These are phyloP conservation scores for Flueggea neowawraea DNA, from an alignment of 441 rosid species.

Conservation along the genomic window DNA sequence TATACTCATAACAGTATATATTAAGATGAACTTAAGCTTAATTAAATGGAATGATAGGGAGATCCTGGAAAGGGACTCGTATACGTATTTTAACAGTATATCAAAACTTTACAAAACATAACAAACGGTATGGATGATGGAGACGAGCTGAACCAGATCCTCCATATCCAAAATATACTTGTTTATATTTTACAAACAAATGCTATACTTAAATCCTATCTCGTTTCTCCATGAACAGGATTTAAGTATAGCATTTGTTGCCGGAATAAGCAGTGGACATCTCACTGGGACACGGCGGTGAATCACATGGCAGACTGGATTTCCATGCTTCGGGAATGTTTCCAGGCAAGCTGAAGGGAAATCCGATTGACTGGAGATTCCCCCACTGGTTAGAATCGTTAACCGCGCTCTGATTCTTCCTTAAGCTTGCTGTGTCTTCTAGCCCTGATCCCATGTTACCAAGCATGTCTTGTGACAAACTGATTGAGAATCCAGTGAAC, in stretches of 20 bases:
- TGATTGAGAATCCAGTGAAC: conserved; percentile 30
- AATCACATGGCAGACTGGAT: conserved; percentile 48
- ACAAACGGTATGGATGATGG: conserved; percentile 9
- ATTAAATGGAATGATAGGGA: not conserved
- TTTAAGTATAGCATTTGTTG: conserved; percentile 52
- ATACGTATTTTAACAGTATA: conserved; percentile 1
- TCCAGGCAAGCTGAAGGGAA: conserved; percentile 55
- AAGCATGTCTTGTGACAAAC: conserved; percentile 37
- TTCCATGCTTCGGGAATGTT: conserved; percentile 32
- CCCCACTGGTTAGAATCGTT: conserved; percentile 25
- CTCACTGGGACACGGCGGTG: conserved; percentile 49
- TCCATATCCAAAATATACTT: conserved; percentile 4
- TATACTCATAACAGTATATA: too few species aligned
- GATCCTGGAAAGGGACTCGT: conserved; percentile 3
- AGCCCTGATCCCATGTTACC: conserved; percentile 16
- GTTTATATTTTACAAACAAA: not conserved
- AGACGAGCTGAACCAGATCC: conserved; percentile 7
- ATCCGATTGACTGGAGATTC: conserved; percentile 26
- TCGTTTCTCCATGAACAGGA: not conserved
- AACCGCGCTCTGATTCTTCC: conserved; percentile 17
- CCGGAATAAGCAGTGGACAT: conserved; percentile 55
- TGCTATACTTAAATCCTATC: conserved; percentile 20
- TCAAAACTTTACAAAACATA: conserved; percentile 29
- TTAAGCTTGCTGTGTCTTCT: conserved; percentile 19
- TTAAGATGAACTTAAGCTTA: conserved; percentile 6